Base-by-base conservation (phyloP, 2,329 filamentous ascomycete species). In the Emergomyces pasteurianus region DNA sequence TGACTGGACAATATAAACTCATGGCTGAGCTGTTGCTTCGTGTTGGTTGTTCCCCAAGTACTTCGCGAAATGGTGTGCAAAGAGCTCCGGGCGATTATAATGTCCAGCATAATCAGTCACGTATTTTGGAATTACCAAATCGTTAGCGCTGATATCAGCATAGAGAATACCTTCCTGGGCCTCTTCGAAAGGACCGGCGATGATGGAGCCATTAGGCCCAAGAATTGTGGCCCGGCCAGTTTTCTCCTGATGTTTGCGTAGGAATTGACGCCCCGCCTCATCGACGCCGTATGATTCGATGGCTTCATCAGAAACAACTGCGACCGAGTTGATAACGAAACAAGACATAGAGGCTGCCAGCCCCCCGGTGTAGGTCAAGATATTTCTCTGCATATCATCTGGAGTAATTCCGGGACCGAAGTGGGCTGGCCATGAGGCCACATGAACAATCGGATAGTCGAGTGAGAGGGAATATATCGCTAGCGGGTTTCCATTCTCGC, bases 401-500 rank as follows among this genome's bases (percentile, higher is more conserved):
- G 43, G 47, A 1, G 40, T 21, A 14, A 43, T 50, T 2, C 53
- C 12, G 7, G 53, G 52, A 10, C 53, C 53, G 36, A 54, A 60
- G 38, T 60, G 49, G 28, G 58, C n/a, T 31, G 58, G 58, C 58
- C 49, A 60, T 21, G 58, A 60, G 9, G 58, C 58, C 18, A 55
- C 49, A 43, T 60, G 58, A 12, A 60, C 58, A 23, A 42, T 46
- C n/a, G 58, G 58, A 31, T 55, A 55, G 40, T 60, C 49, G 28
- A 55, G 46, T 2, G 40, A 40, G 18, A 55, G 46, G 21, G 58
- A 55, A 26, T 60, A 60, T 1, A n/a, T 28, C 12, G 58, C 58
- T 18, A 60, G 58, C 9, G 49, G 46, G 34, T 60, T 55, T 14
- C 58, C 58, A 16, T 60, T 46, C 49, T 60, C 58, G 12, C 58